Evolutionary conservation across 2,329 filamentous ascomycete genomes (phyloP).

Genomic region (Zasmidium cellare): DNA sequence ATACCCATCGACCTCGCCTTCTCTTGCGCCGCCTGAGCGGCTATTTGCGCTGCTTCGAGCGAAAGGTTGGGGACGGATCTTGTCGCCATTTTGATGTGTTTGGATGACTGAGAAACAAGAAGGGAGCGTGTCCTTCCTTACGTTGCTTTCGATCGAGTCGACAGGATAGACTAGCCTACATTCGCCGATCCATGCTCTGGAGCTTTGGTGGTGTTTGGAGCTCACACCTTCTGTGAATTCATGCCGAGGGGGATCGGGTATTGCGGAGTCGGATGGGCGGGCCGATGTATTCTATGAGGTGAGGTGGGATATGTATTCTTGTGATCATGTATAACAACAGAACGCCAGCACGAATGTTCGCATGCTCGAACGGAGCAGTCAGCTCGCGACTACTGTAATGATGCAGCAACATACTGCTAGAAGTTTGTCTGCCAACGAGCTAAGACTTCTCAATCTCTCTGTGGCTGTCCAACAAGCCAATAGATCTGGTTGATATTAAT

Average conservation of each 20-base stretch:
- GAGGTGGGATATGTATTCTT: too few species aligned
- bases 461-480: too few species aligned
- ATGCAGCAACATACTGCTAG: too few species aligned
- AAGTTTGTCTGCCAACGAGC: too few species aligned
- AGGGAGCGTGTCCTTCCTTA: neutral
- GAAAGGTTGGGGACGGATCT: slow-evolving; percentile 35
- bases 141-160: neutral
- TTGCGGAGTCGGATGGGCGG: neutral
- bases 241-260: neutral
- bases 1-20: slow-evolving; percentile 39
- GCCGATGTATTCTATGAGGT: too few species aligned
- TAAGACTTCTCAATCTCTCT: too few species aligned
- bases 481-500: too few species aligned
- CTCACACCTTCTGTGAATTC: neutral
- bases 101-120: neutral
- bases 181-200: neutral
- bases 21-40: slow-evolving; percentile 35
- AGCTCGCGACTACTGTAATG: too few species aligned
- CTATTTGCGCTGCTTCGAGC: slow-evolving; percentile 37
- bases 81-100: slow-evolving; percentile 28
- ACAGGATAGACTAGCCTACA: neutral
- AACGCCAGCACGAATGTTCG: too few species aligned
- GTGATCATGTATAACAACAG: too few species aligned
- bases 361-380: too few species aligned
- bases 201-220: neutral